These are phyloP conservation scores for Acidomyces sp. DNA, from an alignment of 495 filamentous ascomycete species.

Conservation along the genomic window DNA sequence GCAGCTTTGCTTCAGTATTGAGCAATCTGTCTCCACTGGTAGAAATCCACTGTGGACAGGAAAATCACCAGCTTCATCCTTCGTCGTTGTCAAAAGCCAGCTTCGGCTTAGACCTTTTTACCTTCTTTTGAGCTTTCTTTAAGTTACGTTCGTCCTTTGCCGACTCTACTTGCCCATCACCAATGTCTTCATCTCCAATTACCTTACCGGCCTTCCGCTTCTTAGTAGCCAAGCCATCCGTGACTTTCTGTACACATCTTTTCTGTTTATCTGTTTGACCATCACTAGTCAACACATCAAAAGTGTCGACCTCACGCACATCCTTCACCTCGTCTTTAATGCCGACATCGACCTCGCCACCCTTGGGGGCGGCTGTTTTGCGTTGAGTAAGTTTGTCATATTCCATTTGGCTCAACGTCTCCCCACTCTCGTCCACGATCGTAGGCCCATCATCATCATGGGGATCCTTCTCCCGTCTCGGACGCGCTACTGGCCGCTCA, in stretches of 20 bases:
- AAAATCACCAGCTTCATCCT: neutral
- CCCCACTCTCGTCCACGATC: constrained; percentile 35
- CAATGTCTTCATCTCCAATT: constrained; percentile 20
- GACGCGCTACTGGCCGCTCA: constrained; percentile 31
- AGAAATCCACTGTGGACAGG: neutral
- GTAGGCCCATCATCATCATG: constrained; percentile 37
- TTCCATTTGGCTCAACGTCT: constrained; percentile 32
- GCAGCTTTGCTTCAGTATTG: neutral
- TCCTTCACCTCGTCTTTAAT: neutral
- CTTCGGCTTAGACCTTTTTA: constrained; percentile 32
- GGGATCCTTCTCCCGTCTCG: constrained; percentile 27
- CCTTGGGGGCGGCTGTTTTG: neutral
- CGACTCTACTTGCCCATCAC: neutral
- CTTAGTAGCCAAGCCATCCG: constrained; percentile 11
- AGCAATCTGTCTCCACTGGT: neutral
- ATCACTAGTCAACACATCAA: neutral
- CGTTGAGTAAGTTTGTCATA: constrained; percentile 29
- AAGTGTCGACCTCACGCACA: neutral
- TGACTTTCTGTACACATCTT: neutral
- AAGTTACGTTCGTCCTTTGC: constrained; percentile 1
- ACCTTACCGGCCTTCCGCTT: constrained; percentile 29
- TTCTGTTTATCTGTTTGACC: constrained; percentile 1
- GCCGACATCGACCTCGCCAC: neutral
- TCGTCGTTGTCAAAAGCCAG: constrained; percentile 30
- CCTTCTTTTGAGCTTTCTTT: constrained; percentile 23